Evolutionary conservation across 2,329 filamentous ascomycete species (phyloP), one percentile per base, ranked within the genome.

Genomic region (Immersiporthe knoxdaviesiana): DNA sequence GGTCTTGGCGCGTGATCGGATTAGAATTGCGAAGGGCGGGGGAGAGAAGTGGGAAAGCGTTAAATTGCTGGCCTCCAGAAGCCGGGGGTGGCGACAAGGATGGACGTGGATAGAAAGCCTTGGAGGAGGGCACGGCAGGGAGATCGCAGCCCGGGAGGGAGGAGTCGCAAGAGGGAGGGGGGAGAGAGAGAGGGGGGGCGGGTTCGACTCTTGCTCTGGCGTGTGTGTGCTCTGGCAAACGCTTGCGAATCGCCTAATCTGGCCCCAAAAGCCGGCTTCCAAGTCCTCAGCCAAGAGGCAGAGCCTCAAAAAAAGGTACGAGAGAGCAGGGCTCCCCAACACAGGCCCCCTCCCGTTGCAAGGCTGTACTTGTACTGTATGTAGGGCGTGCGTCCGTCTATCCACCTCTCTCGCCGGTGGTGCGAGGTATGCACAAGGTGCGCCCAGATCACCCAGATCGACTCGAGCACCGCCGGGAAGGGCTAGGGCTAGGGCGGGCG

Each of bases 1-100:
- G 66, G 62, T 47, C 70, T 71, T 69, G 70, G 67, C 70, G 70
- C 64, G 70, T 71, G 67, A 67, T 67, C 52, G 63, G 67, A 54
- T 60, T 65, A 65, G 65, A 70, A 71, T 65, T 65, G 61, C 56
- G 65, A 67, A 68, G 65, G 67, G 64, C 64, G 65, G 67, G 60
- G 70, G 64, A 65, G 63, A 60, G 44, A 14, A n/a, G n/a, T n/a
- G n/a, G 58, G 16, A 32, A 21, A 60, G 66, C 69, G 62, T 62
- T 60, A 69, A 69, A 69, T 66, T 69, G 67, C 67, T 70, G 63
- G 69, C 44, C 66, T 27, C 50, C 50, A 27, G 50, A 27, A 27
- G 50, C n/a, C 63, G 67, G 69, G 67, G 66, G 54, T 59, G 52
- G 63, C 62, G 59, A 60, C 67, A 71, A 65, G 70, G 70, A 71